These are phyloP conservation scores for Scorias spongiosa DNA, from an alignment of 2,329 filamentous ascomycete genomes.

Conservation along the genomic window DNA sequence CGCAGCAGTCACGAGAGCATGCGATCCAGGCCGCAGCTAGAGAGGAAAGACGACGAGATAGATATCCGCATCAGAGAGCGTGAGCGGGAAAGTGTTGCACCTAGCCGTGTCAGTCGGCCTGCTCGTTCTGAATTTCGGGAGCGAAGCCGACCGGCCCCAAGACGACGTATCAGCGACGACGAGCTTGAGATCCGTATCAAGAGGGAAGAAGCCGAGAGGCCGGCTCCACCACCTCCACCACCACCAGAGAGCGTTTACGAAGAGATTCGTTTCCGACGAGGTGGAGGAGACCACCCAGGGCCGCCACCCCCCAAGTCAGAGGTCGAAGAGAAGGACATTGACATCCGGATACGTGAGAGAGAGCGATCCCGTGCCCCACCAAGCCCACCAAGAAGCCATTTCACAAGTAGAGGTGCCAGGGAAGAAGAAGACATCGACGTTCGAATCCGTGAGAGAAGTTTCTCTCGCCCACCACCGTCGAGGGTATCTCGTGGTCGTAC, in stretches of 20 bases:
- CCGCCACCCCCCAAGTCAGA: constrained; percentile 14
- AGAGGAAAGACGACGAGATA: constrained; percentile 18
- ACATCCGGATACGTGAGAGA: constrained; percentile 18
- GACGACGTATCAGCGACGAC: not conserved
- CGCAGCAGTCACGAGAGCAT: constrained; percentile 15
- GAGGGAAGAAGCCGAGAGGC: constrained; percentile 10
- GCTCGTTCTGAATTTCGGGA: not conserved
- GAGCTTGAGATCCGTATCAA: constrained; percentile 1
- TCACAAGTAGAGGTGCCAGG: not conserved
- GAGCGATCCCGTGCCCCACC: not conserved
- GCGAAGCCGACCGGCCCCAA: not conserved
- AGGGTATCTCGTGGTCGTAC: constrained; percentile 13
- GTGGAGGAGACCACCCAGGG: constrained; percentile 15
- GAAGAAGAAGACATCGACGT: not conserved
- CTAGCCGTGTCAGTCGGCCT: not conserved
- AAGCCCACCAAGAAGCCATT: not conserved
- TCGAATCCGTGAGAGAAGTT: constrained; percentile 6
- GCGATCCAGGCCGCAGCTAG: constrained; percentile 15
- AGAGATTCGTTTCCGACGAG: constrained; percentile 33
- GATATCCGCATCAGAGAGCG: constrained; percentile 20
- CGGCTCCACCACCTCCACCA: constrained; percentile 9
- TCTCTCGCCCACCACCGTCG: constrained; percentile 10
- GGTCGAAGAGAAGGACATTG: constrained; percentile 20
- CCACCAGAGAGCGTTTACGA: constrained; percentile 14
- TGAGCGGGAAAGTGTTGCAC: constrained; percentile 3